These are phyloP conservation scores for Lentinula raphanica DNA, from an alignment of 768 basidiomycete genomes.

Conservation along the genomic window DNA sequence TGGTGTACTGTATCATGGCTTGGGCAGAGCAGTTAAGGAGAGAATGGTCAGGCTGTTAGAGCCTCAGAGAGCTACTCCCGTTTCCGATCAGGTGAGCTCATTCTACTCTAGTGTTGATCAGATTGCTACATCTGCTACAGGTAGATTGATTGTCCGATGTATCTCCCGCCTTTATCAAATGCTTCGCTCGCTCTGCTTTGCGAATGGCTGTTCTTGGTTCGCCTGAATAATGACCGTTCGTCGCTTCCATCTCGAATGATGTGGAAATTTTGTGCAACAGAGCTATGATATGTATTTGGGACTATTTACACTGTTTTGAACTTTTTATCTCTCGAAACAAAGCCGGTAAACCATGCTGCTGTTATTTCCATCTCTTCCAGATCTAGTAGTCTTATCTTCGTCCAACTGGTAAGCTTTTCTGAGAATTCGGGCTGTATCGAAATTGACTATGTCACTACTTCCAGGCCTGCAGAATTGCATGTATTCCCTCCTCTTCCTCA, in stretches of 20 bases:
- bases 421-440: neutral
- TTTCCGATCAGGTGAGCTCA: neutral
- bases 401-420: neutral
- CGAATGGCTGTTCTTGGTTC: too few species aligned
- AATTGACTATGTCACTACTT: neutral
- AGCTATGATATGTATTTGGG: too few species aligned
- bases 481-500: neutral
- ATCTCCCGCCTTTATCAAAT: too few species aligned
- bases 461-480: neutral
- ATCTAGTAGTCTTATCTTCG: neutral
- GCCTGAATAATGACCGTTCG: too few species aligned
- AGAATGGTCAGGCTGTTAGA: conserved; percentile 33
- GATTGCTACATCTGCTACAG: neutral
- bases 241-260: too few species aligned
- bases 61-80: neutral
- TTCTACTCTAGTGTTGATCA: neutral
- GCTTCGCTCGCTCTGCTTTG: too few species aligned
- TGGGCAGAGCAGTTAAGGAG: conserved; percentile 57
- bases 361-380: neutral
- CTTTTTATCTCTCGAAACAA: too few species aligned
- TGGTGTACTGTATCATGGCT: conserved; percentile 76
- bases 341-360: too few species aligned
- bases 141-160: neutral
- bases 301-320: too few species aligned
- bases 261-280: too few species aligned